phyloP scores from a whole-genome alignment of 108 stramenopile genomes.

The Thalassiosira profunda region DNA sequence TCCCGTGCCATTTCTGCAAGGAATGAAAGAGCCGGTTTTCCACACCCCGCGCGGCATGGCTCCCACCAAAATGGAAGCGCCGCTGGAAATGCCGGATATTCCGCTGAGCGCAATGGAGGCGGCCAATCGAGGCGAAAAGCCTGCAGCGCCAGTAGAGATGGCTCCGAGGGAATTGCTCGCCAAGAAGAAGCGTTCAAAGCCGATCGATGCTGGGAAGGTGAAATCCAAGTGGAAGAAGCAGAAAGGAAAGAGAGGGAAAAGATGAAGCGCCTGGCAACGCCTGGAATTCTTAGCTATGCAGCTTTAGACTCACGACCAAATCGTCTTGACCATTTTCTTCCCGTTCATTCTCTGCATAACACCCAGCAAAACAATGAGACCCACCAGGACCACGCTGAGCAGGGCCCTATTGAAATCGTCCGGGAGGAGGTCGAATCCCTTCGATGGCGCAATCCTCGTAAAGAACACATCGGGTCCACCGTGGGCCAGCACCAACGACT shows the following conservation, averaged over 20 bases:
- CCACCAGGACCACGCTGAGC: slow-evolving; percentile 65
- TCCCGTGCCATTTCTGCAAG: slow-evolving; percentile 20
- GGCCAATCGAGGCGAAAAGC: slow-evolving; percentile 66
- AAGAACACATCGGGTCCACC: slow-evolving; percentile 93
- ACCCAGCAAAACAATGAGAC: slow-evolving; percentile 55
- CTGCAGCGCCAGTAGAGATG: slow-evolving; percentile 29
- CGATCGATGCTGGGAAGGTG: slow-evolving; percentile 36
- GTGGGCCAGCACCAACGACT: slow-evolving; percentile 73
- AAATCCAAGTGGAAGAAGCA: slow-evolving; percentile 28
- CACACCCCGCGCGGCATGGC: neutral
- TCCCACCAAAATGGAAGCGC: neutral
- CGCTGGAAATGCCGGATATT: slow-evolving; percentile 28
- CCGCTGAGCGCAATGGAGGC: slow-evolving; percentile 62
- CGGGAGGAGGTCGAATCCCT: slow-evolving; percentile 89
- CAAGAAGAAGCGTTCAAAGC: slow-evolving; percentile 10
- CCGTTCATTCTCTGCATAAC: slow-evolving; percentile 58
- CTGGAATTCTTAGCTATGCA: neutral
- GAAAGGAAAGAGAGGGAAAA: slow-evolving; percentile 17
- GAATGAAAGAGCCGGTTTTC: neutral
- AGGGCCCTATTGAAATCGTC: slow-evolving; percentile 81
- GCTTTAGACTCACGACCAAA: slow-evolving; percentile 23
- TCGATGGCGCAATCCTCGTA: slow-evolving; percentile 79
- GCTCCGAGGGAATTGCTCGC: slow-evolving; percentile 32
- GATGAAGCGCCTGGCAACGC: too few relatives aligned
- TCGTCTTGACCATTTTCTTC: slow-evolving; percentile 53